Conservation (phyloP, 345 rosid genomes). For the Passiflora organensis region DNA sequence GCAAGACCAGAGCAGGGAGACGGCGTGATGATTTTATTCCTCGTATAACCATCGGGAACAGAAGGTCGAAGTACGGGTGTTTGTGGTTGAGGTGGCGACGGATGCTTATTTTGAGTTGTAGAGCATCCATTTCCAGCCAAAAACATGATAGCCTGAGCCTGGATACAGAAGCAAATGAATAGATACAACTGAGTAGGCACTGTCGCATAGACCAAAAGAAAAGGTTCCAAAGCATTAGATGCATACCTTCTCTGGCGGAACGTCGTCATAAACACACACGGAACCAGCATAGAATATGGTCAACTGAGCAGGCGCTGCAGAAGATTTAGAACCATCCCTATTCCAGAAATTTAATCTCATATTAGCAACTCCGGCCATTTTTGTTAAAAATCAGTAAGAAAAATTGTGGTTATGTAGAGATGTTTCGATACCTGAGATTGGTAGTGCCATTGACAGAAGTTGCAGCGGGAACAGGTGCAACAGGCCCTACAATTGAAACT, state of each 20-base stretch:
- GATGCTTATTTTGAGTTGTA: neutral
- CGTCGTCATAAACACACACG: constrained; percentile 25
- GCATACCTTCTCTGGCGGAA: constrained; percentile 34
- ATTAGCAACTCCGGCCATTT: too few relatives aligned
- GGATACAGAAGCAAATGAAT: neutral
- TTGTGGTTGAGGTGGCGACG: constrained; percentile 10
- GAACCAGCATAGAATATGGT: constrained; percentile 31
- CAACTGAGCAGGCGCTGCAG: constrained; percentile 37
- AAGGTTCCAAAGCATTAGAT: too few relatives aligned
- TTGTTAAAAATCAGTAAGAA: neutral
- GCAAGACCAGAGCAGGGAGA: constrained; percentile 17
- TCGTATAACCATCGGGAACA: neutral
- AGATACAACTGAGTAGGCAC: too few relatives aligned
- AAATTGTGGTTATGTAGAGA: neutral
- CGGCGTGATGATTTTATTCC: constrained; percentile 1
- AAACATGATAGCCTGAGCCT: constrained; percentile 31
- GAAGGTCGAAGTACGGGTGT: neutral
- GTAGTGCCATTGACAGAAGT: constrained; percentile 37
- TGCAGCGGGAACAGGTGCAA: constrained; percentile 29
- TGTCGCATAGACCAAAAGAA: neutral
- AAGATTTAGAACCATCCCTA: constrained; percentile 45
- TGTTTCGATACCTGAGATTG: constrained; percentile 12
- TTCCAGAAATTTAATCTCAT: constrained; percentile 18
- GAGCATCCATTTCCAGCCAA: constrained; percentile 22
- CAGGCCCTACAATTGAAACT: constrained; percentile 35